Conservation (phyloP, 495 filamentous ascomycete species). For the Astrothelium macrocarpum region DNA sequence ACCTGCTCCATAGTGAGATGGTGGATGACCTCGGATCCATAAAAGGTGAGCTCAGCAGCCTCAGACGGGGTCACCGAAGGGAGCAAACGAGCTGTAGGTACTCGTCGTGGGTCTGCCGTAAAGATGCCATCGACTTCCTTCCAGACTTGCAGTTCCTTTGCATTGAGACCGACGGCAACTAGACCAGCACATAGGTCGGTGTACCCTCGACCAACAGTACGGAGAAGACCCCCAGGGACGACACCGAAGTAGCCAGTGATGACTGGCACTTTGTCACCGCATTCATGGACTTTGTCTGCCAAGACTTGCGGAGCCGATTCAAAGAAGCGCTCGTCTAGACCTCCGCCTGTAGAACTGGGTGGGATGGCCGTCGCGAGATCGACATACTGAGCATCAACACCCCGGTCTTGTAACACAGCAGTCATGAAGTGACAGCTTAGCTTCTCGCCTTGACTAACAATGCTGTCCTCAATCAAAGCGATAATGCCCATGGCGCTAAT, state of each 20-base stretch:
- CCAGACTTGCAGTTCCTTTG: slow-evolving; percentile 46
- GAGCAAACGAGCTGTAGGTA: slow-evolving; percentile 41
- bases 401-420: slow-evolving; percentile 62
- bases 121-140: slow-evolving; percentile 51
- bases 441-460: slow-evolving; percentile 90
- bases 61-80: slow-evolving; percentile 43
- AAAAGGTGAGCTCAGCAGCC: slow-evolving; percentile 47
- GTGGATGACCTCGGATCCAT: slow-evolving; percentile 71
- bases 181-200: slow-evolving; percentile 46
- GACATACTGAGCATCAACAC: slow-evolving; percentile 74
- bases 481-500: slow-evolving; percentile 58
- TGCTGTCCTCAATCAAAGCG: slow-evolving; percentile 55
- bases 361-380: slow-evolving; percentile 71
- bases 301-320: slow-evolving; percentile 54
- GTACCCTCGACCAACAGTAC: slow-evolving; percentile 41
- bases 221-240: slow-evolving; percentile 40
- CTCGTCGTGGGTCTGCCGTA: slow-evolving; percentile 46
- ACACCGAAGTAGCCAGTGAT: slow-evolving; percentile 41
- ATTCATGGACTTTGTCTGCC: slow-evolving; percentile 56
- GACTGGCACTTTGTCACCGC: slow-evolving; percentile 44
- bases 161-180: slow-evolving; percentile 38
- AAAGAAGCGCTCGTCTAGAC: slow-evolving; percentile 76
- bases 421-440: slow-evolving; percentile 83
- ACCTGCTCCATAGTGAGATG: slow-evolving; percentile 98
- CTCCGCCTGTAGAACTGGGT: slow-evolving; percentile 44